Evolutionary conservation across 1,139 yeast genomes (phyloP), one percentile per base, ranked within the genome.

Genomic region (Candida mesenterica): DNA sequence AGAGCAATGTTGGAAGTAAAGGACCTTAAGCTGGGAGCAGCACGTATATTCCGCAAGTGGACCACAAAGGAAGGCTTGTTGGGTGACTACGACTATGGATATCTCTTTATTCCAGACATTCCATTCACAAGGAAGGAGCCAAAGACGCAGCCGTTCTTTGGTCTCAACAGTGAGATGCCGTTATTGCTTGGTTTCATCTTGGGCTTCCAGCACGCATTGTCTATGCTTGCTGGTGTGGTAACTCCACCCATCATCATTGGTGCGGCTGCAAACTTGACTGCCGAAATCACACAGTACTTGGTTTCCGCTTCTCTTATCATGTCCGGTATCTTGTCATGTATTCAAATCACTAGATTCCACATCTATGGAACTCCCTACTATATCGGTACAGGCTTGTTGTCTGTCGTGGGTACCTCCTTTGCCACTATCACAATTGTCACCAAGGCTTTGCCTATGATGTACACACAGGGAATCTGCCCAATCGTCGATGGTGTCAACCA

Each of bases 211-310:
- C 97, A 89, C 56, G 68, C 95, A 1, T 64, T 89, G 47, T 82
- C 96, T 29, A 86, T 88, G 95, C 64, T 89, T 62, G 96, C 95
- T 7, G 96, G 96, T 51, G 77, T 89, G 33, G 83, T 84, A 28
- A 70, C 95, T n/a, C 95, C 96, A 4, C 94, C 96, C 2, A 62
- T 87, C 38, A 67, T 86, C 48, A 82, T 85, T 33, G 65, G 89
- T 1, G 50, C 65, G 7, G 61, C 74, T 18, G 89, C 90, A 15
- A 72, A 83, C 56, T 68, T 88, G 38, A 61, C 59, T 22, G 45
- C 65, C 13, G 71, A 59, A 3, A 43, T 65, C 14, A 72, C 77
- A 33, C 82, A 85, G 51, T 88, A 87, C 59, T 64, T 89, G 47
- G 95, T 89, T 17, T 79, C 90, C 24, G 79, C 82, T 4, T 78